Conservation (phyloP, 257 asterid genomes). For the Plantago ovata region DNA sequence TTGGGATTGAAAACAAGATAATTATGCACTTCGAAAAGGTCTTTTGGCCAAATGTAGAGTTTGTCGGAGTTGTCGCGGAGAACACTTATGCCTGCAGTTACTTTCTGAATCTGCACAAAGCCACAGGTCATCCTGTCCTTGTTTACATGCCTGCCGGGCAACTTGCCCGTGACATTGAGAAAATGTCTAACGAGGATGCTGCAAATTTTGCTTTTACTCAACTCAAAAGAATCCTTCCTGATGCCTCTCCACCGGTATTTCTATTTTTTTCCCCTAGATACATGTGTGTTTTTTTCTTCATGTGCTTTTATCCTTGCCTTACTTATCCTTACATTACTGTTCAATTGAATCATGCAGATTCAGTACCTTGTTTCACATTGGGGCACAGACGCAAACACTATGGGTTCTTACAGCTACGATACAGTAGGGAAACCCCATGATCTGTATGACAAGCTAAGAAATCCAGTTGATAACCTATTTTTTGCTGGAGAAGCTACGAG, state of each 20-base stretch:
- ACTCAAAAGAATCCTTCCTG: conserved; percentile 76
- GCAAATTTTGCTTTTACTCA: conserved; percentile 77
- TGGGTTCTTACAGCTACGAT: conserved; percentile 90
- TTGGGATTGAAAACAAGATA: conserved; percentile 97
- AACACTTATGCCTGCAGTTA: conserved; percentile 82
- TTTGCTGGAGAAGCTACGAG: conserved; percentile 96
- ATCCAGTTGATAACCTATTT: conserved; percentile 80
- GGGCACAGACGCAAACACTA: conserved; percentile 67
- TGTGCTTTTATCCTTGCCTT: too few relatives aligned
- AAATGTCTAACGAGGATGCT: conserved; percentile 84
- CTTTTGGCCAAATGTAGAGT: conserved; percentile 98
- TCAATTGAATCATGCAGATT: conserved; percentile 43
- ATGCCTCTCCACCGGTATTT: conserved; percentile 85
- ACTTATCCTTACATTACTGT: conserved; percentile 2
- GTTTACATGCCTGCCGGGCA: conserved; percentile 98
- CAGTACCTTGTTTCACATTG: conserved; percentile 81
- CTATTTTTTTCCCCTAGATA: conserved; percentile 3
- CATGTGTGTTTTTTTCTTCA: background rate
- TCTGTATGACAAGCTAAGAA: conserved; percentile 68
- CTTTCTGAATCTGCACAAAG: conserved; percentile 95
- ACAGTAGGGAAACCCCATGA: conserved; percentile 76
- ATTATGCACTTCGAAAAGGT: conserved; percentile 69
- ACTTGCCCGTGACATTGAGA: conserved; percentile 86
- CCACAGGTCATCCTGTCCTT: conserved; percentile 85
- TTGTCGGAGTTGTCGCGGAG: conserved; percentile 91